Evolutionary conservation across 106 monocot species (phyloP).

Genomic region (Dactylorhiza incarnata): DNA sequence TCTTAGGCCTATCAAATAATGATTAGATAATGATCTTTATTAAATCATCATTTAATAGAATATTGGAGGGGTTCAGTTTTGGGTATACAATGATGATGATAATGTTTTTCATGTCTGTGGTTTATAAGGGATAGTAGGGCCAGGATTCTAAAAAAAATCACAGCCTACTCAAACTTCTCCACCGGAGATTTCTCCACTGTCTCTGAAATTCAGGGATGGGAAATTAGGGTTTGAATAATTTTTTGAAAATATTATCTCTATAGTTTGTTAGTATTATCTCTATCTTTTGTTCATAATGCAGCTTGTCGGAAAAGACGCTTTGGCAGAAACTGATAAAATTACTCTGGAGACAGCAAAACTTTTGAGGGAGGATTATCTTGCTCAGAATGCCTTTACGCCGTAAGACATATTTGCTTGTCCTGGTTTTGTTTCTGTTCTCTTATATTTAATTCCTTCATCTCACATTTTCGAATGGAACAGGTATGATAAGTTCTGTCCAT

Average conservation of each 20-base stretch:
- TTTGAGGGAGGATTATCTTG: conserved; percentile 94
- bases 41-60: no score
- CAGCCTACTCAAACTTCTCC: neutral
- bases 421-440: neutral
- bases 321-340: conserved; percentile 96
- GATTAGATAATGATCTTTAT: no score
- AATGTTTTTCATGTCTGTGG: no score
- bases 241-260: neutral
- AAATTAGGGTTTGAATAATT: neutral
- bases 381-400: conserved; percentile 98
- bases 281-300: conserved; percentile 6
- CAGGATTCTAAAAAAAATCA: no score
- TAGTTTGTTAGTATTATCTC: neutral
- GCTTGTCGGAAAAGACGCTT: conserved; percentile 99
- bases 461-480: conserved; percentile 21
- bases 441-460: neutral
- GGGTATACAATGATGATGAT: no score
- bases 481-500: conserved; percentile 98
- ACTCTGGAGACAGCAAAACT: conserved; percentile 94
- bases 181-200: neutral
- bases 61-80: no score
- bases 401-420: conserved; percentile 23
- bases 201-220: neutral
- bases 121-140: no score
- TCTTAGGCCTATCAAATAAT: no score